Evolutionary conservation across 129 eudicot genomes (phyloP), one percentile per base, ranked within the genome.

Genomic region (Flaveria ramosissima): DNA sequence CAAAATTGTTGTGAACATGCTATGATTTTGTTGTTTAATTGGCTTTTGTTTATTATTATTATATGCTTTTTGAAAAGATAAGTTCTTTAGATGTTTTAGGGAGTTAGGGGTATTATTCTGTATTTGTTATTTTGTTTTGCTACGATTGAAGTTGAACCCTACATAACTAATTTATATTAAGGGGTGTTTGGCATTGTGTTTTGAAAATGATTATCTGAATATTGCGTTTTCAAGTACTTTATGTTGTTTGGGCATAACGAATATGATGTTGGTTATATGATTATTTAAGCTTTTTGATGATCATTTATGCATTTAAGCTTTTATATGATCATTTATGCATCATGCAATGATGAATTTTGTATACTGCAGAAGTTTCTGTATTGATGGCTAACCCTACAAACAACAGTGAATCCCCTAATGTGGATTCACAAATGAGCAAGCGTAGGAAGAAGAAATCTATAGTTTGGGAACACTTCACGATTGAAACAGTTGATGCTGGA

Each of bases 391-490:
- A 78, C 81, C 78, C 84, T 51, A 62, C 73, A 42, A 76, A 82
- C 68, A 65, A 66, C 62, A 73, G 21, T 67, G 88, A 79, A 46
- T 73, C 77, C 10, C 75, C 82, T n/a, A 76, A 63, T 73, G 71
- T 71, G 26, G 86, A 83, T 27, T 55, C 78, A 21, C 84, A 77
- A 70, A 66, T 57, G 63, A 82, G 66, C n/a, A 94, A 87, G 75
- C 81, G 85, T 48, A 83, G 91, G 78, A 81, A 92, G 77, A 94
- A 89, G 81, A 95, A 95, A 88, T 95, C 99, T 30, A 68, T 87
- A 62, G 99, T 91, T 4, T 95, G 99, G 99, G 92, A 95, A 12
- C 84, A 95, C 82, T 95, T 95, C 84, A 95, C 97, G n/a, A 84
- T 83, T 30, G 88, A 79, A 72, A 71, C 86, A 19, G 68, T 89